Conservation (phyloP, 2,329 filamentous ascomycete genomes). For the Aspergillus sclerotialis region DNA sequence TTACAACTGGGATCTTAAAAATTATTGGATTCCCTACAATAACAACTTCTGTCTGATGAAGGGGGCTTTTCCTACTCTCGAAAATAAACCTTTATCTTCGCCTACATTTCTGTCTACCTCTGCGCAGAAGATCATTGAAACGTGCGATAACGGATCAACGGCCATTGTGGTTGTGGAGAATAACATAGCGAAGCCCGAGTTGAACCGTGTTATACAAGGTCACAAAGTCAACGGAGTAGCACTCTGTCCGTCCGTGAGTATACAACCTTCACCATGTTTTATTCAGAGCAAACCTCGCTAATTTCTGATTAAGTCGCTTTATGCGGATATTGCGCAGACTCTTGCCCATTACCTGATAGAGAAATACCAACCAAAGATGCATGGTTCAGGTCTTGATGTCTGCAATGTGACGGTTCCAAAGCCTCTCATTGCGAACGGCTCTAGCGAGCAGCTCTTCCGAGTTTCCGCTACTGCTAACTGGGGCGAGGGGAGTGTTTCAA, state of each 20-base stretch:
- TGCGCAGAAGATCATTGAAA: conserved; percentile 25
- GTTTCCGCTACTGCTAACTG: conserved; percentile 31
- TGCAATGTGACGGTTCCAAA: conserved; percentile 29
- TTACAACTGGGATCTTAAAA: conserved; percentile 35
- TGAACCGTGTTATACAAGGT: conserved; percentile 28
- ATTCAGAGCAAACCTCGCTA: neutral
- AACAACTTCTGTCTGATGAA: conserved; percentile 30
- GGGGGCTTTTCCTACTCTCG: conserved; percentile 19
- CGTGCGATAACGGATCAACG: conserved; percentile 13
- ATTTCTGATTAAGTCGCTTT: conserved; percentile 21
- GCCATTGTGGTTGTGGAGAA: conserved; percentile 30
- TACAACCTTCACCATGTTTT: neutral
- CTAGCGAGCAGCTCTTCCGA: conserved; percentile 31
- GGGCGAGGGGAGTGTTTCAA: conserved; percentile 21
- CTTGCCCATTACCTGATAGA: conserved; percentile 26
- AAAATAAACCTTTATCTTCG: conserved; percentile 10
- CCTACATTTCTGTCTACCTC: conserved; percentile 21
- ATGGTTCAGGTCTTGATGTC: conserved; percentile 25
- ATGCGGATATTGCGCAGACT: conserved; percentile 32
- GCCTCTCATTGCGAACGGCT: conserved; percentile 50
- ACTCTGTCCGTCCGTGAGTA: conserved; percentile 27
- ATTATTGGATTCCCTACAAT: conserved; percentile 34
- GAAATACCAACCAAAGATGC: conserved; percentile 27
- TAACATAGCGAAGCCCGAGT: conserved; percentile 25
- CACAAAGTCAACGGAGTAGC: conserved; percentile 31